Conservation (phyloP, 2,329 filamentous ascomycete species). For the Pezicula carpinea region DNA sequence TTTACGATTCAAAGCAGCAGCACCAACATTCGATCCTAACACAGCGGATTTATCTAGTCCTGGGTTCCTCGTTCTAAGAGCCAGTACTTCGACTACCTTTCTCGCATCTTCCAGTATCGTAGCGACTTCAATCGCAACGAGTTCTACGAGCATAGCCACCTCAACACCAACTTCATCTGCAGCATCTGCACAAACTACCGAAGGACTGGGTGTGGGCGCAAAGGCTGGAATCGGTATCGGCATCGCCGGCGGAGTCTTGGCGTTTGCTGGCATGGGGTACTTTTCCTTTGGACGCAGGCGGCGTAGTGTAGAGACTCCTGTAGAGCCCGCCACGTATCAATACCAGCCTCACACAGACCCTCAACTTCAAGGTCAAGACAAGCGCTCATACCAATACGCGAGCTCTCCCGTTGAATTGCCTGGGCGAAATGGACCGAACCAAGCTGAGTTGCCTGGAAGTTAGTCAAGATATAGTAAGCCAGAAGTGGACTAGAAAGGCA, state of each 20-base stretch:
- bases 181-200: not conserved
- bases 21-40: conserved; percentile 2
- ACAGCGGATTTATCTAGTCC: conserved; percentile 6
- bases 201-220: conserved; percentile 4
- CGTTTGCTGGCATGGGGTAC: not conserved
- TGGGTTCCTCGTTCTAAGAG: conserved; percentile 5
- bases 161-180: not conserved
- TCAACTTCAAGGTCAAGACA: too few relatives aligned
- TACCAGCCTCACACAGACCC: too few relatives aligned
- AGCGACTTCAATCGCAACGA: not conserved
- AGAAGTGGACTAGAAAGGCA: too few relatives aligned
- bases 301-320: too few relatives aligned
- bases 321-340: too few relatives aligned
- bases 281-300: not conserved
- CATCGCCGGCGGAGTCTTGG: not conserved
- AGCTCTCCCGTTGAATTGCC: too few relatives aligned
- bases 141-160: not conserved
- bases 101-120: not conserved
- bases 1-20: conserved; percentile 8
- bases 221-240: conserved; percentile 8
- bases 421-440: too few relatives aligned
- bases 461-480: too few relatives aligned
- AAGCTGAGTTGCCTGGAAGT: too few relatives aligned
- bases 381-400: too few relatives aligned
- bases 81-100: not conserved